These are phyloP conservation scores for Suillus ampliporus DNA, from an alignment of 768 basidiomycete species.

Conservation along the genomic window DNA sequence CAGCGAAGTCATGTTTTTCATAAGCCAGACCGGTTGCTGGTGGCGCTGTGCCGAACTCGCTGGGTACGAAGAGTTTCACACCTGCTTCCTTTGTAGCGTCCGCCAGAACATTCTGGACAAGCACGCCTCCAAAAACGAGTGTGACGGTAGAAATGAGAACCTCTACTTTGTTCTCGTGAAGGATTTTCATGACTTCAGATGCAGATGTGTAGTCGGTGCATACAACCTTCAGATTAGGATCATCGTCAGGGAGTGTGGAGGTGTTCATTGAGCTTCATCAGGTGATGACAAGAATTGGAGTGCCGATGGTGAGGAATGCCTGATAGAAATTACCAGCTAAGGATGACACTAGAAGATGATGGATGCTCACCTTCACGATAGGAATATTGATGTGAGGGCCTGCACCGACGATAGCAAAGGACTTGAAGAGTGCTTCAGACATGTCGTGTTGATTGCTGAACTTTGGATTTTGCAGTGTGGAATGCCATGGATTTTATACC, in stretches of 20 bases:
- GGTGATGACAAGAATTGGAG: conserved; percentile 14
- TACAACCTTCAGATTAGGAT: conserved; percentile 13
- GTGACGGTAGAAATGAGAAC: conserved; percentile 35
- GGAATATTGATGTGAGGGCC: conserved; percentile 11
- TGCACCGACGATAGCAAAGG: conserved; percentile 16
- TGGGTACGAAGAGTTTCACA: conserved; percentile 38
- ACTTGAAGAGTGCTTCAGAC: conserved; percentile 14
- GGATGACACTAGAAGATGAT: neutral
- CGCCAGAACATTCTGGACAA: conserved; percentile 27
- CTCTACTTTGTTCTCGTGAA: conserved; percentile 26
- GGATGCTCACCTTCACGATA: conserved; percentile 13
- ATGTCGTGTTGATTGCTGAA: conserved; percentile 1
- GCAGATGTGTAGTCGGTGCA: conserved; percentile 9
- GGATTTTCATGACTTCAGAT: conserved; percentile 17
- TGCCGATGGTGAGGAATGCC: conserved; percentile 16
- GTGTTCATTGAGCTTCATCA: conserved; percentile 16
- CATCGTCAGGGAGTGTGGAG: conserved; percentile 14
- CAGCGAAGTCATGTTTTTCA: conserved; percentile 24
- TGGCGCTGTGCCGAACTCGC: conserved; percentile 32
- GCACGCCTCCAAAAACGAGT: conserved; percentile 19
- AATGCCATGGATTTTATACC: no score
- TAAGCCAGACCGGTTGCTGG: conserved; percentile 20
- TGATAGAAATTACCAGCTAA: neutral
- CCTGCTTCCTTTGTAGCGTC: conserved; percentile 35
- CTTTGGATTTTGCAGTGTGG: no score